A percentile compares a stretch with the other conserved stretches of the same genome.
These are phyloP conservation scores for Neofusicoccum kwambonambiense DNA, from an alignment of 2,329 filamentous ascomycete genomes.

Conservation along the genomic window DNA sequence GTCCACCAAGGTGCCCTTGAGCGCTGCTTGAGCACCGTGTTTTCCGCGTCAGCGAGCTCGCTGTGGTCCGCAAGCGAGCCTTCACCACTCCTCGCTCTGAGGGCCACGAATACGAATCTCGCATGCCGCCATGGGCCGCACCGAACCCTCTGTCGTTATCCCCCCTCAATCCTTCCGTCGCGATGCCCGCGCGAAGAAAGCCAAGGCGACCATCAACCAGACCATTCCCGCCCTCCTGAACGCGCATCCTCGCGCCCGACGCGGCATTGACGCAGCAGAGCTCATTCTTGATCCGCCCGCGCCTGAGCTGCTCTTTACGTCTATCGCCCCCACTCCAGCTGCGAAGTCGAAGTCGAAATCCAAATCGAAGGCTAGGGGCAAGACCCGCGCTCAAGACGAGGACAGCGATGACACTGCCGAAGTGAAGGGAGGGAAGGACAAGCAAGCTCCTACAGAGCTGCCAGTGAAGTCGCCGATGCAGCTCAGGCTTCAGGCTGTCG, in stretches of 20 bases:
- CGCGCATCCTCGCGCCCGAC: constrained; percentile 55
- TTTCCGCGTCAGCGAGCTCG: not conserved
- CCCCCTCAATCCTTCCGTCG: constrained; percentile 35
- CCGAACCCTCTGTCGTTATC: constrained; percentile 37
- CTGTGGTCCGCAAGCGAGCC: not conserved
- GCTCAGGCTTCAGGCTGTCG: constrained; percentile 50
- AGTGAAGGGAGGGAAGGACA: not conserved
- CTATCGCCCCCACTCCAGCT: constrained; percentile 5
- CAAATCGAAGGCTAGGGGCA: constrained; percentile 27
- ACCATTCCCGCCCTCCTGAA: constrained; percentile 57
- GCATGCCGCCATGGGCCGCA: constrained; percentile 33
- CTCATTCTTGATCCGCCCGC: constrained; percentile 44
- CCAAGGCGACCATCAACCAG: constrained; percentile 59
- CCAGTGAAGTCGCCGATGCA: constrained; percentile 25
- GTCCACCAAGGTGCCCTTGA: constrained; percentile 4
- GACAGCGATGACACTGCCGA: constrained; percentile 17
- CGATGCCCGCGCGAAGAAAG: constrained; percentile 51
- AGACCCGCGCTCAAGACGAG: not conserved
- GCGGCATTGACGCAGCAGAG: constrained; percentile 54
- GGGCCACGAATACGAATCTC: not conserved
- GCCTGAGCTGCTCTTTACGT: not conserved
- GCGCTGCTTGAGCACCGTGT: not conserved
- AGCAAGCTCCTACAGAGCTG: not conserved
- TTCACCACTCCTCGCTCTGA: not conserved
- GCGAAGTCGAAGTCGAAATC: constrained; percentile 20